Evolutionary conservation across 78 protist genomes (phyloP).

Genomic region (Speleostelium caveatum): DNA sequence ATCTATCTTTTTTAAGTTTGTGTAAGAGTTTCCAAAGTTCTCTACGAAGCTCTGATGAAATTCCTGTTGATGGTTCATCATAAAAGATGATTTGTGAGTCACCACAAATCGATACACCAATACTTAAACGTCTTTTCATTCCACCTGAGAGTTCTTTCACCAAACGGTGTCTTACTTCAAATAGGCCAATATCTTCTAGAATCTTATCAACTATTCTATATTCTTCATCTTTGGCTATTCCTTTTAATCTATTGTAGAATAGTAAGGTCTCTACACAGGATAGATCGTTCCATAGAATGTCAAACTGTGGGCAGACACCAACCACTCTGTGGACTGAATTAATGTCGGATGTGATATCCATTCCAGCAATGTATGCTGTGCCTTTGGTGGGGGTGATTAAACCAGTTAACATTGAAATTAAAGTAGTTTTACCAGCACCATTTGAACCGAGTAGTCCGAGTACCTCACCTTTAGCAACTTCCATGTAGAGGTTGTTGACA

Average conservation of each 20-base stretch:
- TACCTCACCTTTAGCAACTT: slow-evolving; percentile 79
- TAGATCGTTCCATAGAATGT: slow-evolving; percentile 89
- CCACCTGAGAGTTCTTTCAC: slow-evolving; percentile 90
- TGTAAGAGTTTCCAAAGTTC: slow-evolving; percentile 84
- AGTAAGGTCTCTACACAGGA: slow-evolving; percentile 86
- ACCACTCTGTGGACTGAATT: slow-evolving; percentile 65
- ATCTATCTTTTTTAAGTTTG: slow-evolving; percentile 40
- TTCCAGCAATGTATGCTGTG: slow-evolving; percentile 76
- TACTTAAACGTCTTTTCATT: slow-evolving; percentile 90
- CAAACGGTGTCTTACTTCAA: slow-evolving; percentile 45
- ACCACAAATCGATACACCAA: slow-evolving; percentile 89
- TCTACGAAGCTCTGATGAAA: slow-evolving; percentile 87
- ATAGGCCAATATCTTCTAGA: slow-evolving; percentile 40
- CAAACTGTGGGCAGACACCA: slow-evolving; percentile 96
- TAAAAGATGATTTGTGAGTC: slow-evolving; percentile 79
- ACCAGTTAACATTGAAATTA: slow-evolving; percentile 83
- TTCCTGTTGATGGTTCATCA: slow-evolving; percentile 82
- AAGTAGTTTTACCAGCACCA: slow-evolving; percentile 96
- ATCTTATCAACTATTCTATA: slow-evolving; percentile 3
- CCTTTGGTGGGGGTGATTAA: slow-evolving; percentile 77
- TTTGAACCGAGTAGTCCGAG: slow-evolving; percentile 95
- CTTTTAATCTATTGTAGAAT: slow-evolving; percentile 87
- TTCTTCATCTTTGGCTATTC: slow-evolving; percentile 23
- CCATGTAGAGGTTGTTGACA: slow-evolving; percentile 63
- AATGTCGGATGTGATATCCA: slow-evolving; percentile 45